Evolutionary conservation across 2,329 filamentous ascomycete genomes (phyloP).

Genomic region (Penicillium sp.): DNA sequence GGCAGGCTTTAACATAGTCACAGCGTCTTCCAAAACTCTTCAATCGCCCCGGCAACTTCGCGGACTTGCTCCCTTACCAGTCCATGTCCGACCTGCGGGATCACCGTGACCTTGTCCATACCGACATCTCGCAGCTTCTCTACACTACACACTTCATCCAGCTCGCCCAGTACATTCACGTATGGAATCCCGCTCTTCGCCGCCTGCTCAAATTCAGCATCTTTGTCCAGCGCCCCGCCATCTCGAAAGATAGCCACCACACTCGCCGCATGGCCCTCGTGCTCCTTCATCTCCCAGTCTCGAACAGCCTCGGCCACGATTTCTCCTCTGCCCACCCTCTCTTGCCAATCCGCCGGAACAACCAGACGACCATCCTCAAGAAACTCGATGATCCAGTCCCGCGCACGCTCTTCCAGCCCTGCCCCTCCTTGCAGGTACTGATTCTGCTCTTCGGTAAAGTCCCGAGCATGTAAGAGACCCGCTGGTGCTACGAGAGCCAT

Average conservation of each 20-base stretch:
- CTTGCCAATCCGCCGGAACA: conserved; percentile 43
- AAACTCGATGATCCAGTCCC: conserved; percentile 33
- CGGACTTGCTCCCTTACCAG: conserved; percentile 34
- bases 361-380: conserved; percentile 42
- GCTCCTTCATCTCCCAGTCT: conserved; percentile 45
- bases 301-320: conserved; percentile 45
- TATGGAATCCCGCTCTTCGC: conserved; percentile 19
- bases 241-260: conserved; percentile 46
- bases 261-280: conserved; percentile 42
- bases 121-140: conserved; percentile 30
- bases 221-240: conserved; percentile 38
- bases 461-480: conserved; percentile 32
- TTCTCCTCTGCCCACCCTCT: conserved; percentile 37
- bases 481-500: conserved; percentile 45
- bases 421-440: conserved; percentile 20
- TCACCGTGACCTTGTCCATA: conserved; percentile 33
- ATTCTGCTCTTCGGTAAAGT: conserved; percentile 23
- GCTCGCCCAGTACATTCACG: conserved; percentile 33
- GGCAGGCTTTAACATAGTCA: conserved; percentile 5
- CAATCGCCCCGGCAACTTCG: conserved; percentile 34
- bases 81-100: conserved; percentile 36
- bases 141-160: conserved; percentile 31
- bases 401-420: conserved; percentile 27
- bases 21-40: conserved; percentile 24
- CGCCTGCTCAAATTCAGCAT: conserved; percentile 28